Percentiles rank a stretch among this genome's conserved stretches.
Conservation (phyloP, 352 stramenopile species). For the Bremia lactucae region DNA sequence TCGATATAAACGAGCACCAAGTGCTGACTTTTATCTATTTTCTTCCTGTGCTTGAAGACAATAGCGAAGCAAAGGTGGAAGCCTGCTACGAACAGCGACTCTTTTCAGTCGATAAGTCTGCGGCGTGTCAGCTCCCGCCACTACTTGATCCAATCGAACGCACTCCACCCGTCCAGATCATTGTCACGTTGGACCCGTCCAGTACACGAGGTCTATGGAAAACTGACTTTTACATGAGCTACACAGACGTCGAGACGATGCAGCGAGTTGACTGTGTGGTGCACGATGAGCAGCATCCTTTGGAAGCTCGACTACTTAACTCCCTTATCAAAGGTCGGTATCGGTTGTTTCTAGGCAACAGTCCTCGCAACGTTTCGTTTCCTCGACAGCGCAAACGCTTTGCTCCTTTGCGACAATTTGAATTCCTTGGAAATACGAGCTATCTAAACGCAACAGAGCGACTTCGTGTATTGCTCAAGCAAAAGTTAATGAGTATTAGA, state of each 20-base stretch:
- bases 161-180: constrained; percentile 48
- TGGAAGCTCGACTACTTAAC: constrained; percentile 15
- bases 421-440: constrained; percentile 5
- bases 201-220: constrained; percentile 14
- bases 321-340: constrained; percentile 48
- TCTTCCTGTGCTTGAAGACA: constrained; percentile 29
- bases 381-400: constrained; percentile 17
- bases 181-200: constrained; percentile 38
- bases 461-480: constrained; percentile 36
- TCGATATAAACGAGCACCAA: constrained; percentile 50
- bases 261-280: constrained; percentile 32
- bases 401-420: constrained; percentile 11
- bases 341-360: constrained; percentile 52
- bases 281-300: constrained; percentile 16
- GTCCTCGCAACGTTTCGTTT: constrained; percentile 40
- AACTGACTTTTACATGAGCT: constrained; percentile 47
- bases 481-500: constrained; percentile 45
- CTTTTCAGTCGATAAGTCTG: constrained; percentile 22
- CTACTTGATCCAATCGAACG: constrained; percentile 18
- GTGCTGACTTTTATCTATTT: constrained; percentile 56
- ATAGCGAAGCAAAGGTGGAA: constrained; percentile 17
- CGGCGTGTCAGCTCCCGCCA: constrained; percentile 26
- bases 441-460: constrained; percentile 32
- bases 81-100: constrained; percentile 46
- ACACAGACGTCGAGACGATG: constrained; percentile 34